phyloP scores from a whole-genome alignment of 805 yeast genomes.

The Priceomyces castillae region DNA sequence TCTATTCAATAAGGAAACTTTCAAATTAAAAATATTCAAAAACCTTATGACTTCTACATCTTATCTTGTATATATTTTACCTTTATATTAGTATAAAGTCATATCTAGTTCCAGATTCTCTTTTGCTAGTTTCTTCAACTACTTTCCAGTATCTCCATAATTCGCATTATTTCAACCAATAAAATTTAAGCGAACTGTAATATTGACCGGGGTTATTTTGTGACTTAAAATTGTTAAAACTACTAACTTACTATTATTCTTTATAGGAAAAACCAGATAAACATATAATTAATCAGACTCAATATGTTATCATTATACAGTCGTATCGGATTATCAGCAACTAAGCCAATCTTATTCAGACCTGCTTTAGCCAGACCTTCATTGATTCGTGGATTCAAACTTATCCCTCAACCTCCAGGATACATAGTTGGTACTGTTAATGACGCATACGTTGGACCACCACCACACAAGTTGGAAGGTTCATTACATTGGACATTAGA shows the following conservation, averaged over 20 bases:
- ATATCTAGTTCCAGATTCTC: no score
- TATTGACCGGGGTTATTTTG: conserved; percentile 12
- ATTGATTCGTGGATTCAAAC: conserved; percentile 38
- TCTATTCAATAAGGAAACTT: not conserved
- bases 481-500: conserved; percentile 76
- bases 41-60: no score
- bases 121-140: no score
- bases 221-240: conserved; percentile 5
- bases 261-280: not conserved
- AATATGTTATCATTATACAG: conserved; percentile 24
- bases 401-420: conserved; percentile 72
- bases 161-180: conserved; percentile 12
- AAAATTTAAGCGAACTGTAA: conserved; percentile 10
- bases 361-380: conserved; percentile 16
- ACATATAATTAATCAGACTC: not conserved
- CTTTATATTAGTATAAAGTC: no score
- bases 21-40: no score
- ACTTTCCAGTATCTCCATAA: not conserved
- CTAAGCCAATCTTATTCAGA: conserved; percentile 16
- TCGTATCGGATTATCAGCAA: conserved; percentile 28
- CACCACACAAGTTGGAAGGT: conserved; percentile 56
- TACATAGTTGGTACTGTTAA: conserved; percentile 68
- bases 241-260: not conserved
- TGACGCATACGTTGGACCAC: conserved; percentile 65
- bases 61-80: no score